A percentile compares a stretch with the other conserved stretches of the same genome.
Conservation (phyloP, 2,329 filamentous ascomycete genomes). For the Ceratocystis diversiconidia region DNA sequence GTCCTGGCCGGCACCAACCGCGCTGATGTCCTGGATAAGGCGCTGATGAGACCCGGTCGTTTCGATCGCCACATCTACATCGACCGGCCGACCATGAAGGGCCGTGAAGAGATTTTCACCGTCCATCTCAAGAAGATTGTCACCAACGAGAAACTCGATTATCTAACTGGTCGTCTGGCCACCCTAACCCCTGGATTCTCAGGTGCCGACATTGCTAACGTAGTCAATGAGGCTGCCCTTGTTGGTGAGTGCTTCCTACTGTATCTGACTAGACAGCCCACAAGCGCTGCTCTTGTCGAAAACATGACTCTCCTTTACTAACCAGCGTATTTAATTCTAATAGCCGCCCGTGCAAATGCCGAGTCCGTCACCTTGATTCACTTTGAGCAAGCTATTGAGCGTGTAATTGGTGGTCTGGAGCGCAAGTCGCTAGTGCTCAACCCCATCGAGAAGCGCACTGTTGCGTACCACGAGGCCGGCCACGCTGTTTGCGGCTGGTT, state of each 20-base stretch:
- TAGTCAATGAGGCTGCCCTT: slow-evolving; percentile 90
- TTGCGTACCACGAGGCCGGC: slow-evolving; percentile 95
- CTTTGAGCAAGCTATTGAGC: slow-evolving; percentile 95
- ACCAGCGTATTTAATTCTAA: neutral
- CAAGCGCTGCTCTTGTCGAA: neutral
- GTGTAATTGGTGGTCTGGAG: slow-evolving; percentile 89
- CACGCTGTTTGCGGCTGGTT: slow-evolving; percentile 99
- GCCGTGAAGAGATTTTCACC: slow-evolving; percentile 86
- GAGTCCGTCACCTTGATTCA: slow-evolving; percentile 73
- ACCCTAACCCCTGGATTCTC: slow-evolving; percentile 93
- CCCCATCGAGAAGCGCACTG: slow-evolving; percentile 86
- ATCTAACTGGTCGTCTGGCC: slow-evolving; percentile 73
- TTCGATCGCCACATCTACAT: slow-evolving; percentile 96
- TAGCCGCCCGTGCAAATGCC: slow-evolving; percentile 72
- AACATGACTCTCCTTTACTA: neutral
- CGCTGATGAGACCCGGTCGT: slow-evolving; percentile 87
- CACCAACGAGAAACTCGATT: slow-evolving; percentile 77
- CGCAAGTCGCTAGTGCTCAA: slow-evolving; percentile 92
- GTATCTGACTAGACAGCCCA: neutral
- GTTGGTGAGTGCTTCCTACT: slow-evolving; percentile 52
- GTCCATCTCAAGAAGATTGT: slow-evolving; percentile 93
- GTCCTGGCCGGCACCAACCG: slow-evolving; percentile 94
- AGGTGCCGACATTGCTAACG: slow-evolving; percentile 95
- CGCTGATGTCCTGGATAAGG: slow-evolving; percentile 86
- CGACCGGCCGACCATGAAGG: slow-evolving; percentile 91